phyloP scores from a whole-genome alignment of 2,329 filamentous ascomycete genomes.

The Huntiella bhutanensis region DNA sequence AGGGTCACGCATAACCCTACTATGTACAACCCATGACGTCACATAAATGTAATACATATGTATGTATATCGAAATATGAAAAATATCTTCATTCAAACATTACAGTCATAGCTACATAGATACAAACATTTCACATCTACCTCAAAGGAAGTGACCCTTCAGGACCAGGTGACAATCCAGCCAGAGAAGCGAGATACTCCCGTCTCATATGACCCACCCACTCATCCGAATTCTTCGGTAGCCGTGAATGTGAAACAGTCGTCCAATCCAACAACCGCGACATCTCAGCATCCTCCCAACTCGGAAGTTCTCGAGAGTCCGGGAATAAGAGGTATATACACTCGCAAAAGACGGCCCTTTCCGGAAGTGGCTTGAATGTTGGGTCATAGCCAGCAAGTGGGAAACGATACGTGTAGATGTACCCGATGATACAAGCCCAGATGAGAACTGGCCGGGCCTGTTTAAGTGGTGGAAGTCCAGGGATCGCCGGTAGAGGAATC shows the following conservation, averaged over 20 bases:
- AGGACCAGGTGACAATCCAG: background rate
- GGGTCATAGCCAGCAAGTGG: conserved; percentile 3
- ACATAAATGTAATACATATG: too few species aligned
- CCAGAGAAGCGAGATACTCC: conserved; percentile 7
- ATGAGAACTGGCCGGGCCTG: conserved; percentile 8
- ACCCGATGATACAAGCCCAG: conserved; percentile 11
- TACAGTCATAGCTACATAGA: too few species aligned
- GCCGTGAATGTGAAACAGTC: conserved; percentile 8
- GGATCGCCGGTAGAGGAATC: background rate
- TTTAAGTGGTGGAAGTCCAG: conserved; percentile 1
- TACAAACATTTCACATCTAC: too few species aligned
- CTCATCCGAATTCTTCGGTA: conserved; percentile 3
- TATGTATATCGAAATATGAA: too few species aligned
- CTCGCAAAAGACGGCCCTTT: conserved; percentile 10
- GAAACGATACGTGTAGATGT: conserved; percentile 10
- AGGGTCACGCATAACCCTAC: too few species aligned
- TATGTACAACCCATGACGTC: too few species aligned
- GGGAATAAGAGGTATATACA: conserved; percentile 9
- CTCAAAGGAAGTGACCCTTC: background rate
- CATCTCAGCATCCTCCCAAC: conserved; percentile 5
- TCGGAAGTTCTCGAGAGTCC: conserved; percentile 1
- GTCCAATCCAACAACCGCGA: conserved; percentile 8
- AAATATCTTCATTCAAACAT: too few species aligned
- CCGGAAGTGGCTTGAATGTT: conserved; percentile 4
- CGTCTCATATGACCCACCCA: conserved; percentile 9